Conservation (phyloP, 1,139 yeast species). For the Blastobotrys capitulatus region DNA sequence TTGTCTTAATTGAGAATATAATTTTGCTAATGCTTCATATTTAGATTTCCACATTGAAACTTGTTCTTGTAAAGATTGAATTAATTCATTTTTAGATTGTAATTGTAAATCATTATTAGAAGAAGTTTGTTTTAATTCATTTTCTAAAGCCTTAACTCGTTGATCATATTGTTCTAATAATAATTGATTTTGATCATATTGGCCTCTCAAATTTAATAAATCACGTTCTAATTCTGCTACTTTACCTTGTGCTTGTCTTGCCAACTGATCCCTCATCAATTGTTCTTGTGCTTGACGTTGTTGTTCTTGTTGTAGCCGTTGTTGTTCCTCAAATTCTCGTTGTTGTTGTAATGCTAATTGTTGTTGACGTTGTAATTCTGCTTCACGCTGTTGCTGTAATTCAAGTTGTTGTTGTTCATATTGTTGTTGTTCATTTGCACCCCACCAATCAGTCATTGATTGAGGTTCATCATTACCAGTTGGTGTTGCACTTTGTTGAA, state of each 20-base stretch:
- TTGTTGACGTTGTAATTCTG: conserved; percentile 43
- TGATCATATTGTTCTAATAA: conserved; percentile 83
- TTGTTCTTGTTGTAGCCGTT: conserved; percentile 60
- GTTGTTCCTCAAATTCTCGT: conserved; percentile 63
- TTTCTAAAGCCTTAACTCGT: conserved; percentile 77
- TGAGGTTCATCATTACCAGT: conserved; percentile 32
- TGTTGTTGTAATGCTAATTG: conserved; percentile 53
- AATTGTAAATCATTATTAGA: conserved; percentile 69
- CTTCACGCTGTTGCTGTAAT: conserved; percentile 46
- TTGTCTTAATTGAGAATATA: conserved; percentile 86
- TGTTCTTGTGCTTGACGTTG: conserved; percentile 77
- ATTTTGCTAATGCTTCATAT: conserved; percentile 83
- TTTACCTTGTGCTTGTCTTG: conserved; percentile 71
- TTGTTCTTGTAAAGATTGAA: conserved; percentile 68
- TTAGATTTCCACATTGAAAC: conserved; percentile 75
- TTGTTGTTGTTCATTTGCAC: conserved; percentile 35
- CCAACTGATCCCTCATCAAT: conserved; percentile 60
- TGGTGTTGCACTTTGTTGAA: conserved; percentile 39
- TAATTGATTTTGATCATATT: conserved; percentile 81
- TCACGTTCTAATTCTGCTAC: conserved; percentile 82
- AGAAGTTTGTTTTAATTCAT: conserved; percentile 58
- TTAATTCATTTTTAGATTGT: conserved; percentile 71
- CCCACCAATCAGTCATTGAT: conserved; percentile 44
- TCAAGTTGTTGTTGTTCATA: conserved; percentile 49
- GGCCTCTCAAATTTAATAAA: conserved; percentile 66